A percentile compares a stretch with the other conserved stretches of the same genome.
Conservation (phyloP, 2,329 filamentous ascomycete genomes). For the Cladophialophora exuberans region DNA sequence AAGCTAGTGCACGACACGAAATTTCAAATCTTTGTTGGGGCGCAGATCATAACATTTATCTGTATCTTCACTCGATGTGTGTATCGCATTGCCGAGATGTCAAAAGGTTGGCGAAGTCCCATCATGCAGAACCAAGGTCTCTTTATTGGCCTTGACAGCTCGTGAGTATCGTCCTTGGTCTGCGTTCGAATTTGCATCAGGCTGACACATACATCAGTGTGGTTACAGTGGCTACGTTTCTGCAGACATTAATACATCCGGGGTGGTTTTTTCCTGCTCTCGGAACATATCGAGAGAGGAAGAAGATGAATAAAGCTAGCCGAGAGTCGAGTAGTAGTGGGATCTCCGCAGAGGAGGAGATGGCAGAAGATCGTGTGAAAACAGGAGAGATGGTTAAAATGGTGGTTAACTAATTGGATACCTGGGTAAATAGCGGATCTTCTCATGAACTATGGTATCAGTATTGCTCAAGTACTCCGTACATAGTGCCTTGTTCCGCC, state of each 20-base stretch:
- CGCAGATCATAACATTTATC: conserved; percentile 39
- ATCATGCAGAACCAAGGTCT: conserved; percentile 53
- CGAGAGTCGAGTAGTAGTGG: background rate
- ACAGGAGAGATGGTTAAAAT: too few species aligned
- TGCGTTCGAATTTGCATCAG: background rate
- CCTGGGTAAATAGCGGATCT: too few species aligned
- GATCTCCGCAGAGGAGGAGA: background rate
- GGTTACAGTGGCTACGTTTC: conserved; percentile 19
- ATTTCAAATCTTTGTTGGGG: conserved; percentile 27
- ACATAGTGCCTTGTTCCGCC: too few species aligned
- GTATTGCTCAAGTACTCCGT: too few species aligned
- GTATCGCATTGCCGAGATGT: conserved; percentile 55
- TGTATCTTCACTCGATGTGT: conserved; percentile 52
- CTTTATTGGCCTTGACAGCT: conserved; percentile 56
- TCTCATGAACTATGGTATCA: too few species aligned
- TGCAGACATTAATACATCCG: conserved; percentile 28
- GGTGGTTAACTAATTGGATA: background rate
- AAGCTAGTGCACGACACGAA: conserved; percentile 16
- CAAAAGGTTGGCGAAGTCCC: conserved; percentile 49
- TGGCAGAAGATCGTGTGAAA: too few species aligned
- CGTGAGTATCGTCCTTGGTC: conserved; percentile 12
- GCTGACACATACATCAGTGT: background rate
- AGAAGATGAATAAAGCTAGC: background rate
- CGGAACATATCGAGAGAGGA: background rate
- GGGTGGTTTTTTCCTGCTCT: conserved; percentile 26